Evolutionary conservation across 23 red algal genomes (phyloP), one percentile per base, ranked within the genome.

Genomic region (Gracilariopsis chorda): DNA sequence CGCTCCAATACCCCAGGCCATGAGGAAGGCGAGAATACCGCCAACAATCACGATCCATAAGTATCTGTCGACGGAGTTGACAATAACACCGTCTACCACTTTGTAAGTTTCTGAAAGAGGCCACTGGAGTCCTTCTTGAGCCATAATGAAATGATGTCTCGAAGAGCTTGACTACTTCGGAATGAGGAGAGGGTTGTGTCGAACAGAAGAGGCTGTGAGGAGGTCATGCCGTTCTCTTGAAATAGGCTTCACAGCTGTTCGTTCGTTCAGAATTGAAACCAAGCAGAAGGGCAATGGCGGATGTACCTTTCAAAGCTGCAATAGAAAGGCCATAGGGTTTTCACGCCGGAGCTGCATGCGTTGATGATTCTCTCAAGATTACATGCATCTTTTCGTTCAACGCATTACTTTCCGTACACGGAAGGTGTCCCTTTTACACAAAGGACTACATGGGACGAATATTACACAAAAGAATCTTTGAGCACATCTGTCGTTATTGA

Each of bases 1-100:
- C 0, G 91, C 95, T 43, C 95, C 95, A n/a, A 98, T 95, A 24
- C 86, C 93, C 93, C 93, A 95, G 27, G 93, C 93, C 85, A 91
- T 95, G 17, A 51, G 32, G 68, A 95, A 95, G 51, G 86, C 81
- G 19, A 91, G 58, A 46, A 95, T 86, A 55, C 93, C 93, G 24
- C 82, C 86, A 20, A 90, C 75, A 44, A 90, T 71, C 13, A 95
- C 93, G 14, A 95, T 84, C 93, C 93, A 95, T 29, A 11, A 17
- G 75, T 90, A 90, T 34, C 36, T 86, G 3, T 64, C 53, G 1
- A 94, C 81, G 4, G 79, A 58, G 43, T 94, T 27, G 70, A 94
- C 56, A 30, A 21, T 35, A 23, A 86, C 27, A 43, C 77, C 48
- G 7, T 84, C 42, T 46, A 56, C 65, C 39, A 93, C 19, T 14